Conservation (phyloP, 129 eudicot species). For the Logfia minima region DNA sequence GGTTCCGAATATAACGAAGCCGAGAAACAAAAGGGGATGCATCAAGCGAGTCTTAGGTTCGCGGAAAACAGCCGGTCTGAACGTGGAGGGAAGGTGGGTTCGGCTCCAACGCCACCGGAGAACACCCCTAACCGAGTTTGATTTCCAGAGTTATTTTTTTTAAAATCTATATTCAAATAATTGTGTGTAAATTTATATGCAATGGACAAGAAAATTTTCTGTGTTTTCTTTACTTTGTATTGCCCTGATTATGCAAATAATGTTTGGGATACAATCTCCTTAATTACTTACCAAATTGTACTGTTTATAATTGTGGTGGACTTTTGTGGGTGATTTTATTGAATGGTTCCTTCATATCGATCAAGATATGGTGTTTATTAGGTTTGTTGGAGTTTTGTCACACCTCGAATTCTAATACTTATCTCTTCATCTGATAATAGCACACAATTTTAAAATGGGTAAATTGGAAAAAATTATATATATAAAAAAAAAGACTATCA, state of each 20-base stretch:
- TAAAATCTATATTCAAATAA: neutral
- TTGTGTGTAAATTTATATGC: constrained; percentile 11
- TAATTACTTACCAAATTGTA: neutral
- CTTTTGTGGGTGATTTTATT: constrained; percentile 2
- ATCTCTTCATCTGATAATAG: too few relatives aligned
- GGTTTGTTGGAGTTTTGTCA: neutral
- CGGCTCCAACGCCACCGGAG: constrained; percentile 52
- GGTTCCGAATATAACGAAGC: constrained; percentile 65
- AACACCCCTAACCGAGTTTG: constrained; percentile 57
- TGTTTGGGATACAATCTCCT: neutral
- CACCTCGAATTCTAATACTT: neutral
- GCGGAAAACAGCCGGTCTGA: constrained; percentile 74
- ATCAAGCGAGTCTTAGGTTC: constrained; percentile 64
- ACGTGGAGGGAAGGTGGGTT: constrained; percentile 56
- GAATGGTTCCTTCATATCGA: neutral
- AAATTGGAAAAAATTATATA: too few relatives aligned
- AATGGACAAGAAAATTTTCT: neutral
- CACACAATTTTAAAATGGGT: neutral
- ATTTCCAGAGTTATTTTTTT: neutral
- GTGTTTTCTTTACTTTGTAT: neutral
- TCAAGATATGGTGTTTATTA: neutral
- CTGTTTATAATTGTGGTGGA: neutral
- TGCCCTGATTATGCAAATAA: neutral
- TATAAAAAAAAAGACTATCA: too few relatives aligned
- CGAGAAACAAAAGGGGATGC: constrained; percentile 72